These are phyloP conservation scores for Penicillium italicum DNA, from an alignment of 2,329 filamentous ascomycete species.

Conservation along the genomic window DNA sequence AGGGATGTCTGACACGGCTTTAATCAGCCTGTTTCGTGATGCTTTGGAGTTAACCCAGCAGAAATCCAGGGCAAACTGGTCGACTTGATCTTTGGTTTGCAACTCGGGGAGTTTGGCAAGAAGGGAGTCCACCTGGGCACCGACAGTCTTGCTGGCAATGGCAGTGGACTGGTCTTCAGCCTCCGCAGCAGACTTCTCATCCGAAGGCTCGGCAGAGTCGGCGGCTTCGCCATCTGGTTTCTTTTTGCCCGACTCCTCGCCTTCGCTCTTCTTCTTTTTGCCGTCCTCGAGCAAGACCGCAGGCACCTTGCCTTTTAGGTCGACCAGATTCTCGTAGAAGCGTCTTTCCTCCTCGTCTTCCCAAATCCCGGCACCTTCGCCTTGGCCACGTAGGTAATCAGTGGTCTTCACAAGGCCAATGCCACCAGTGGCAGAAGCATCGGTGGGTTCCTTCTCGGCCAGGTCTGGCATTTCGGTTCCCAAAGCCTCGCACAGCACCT, in stretches of 20 bases:
- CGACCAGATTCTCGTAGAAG: slow-evolving; percentile 95
- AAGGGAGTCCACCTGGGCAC: slow-evolving; percentile 90
- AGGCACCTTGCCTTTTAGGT: slow-evolving; percentile 92
- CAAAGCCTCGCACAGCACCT: slow-evolving; percentile 82
- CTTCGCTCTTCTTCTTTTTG: slow-evolving; percentile 86
- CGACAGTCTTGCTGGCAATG: slow-evolving; percentile 96
- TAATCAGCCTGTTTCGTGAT: slow-evolving; percentile 88
- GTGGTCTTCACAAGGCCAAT: slow-evolving; percentile 93
- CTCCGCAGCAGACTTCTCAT: slow-evolving; percentile 52
- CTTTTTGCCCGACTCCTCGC: slow-evolving; percentile 78
- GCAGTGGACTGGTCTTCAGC: slow-evolving; percentile 83
- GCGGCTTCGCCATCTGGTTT: slow-evolving; percentile 54
- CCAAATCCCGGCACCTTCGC: slow-evolving; percentile 92
- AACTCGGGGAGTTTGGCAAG: slow-evolving; percentile 85
- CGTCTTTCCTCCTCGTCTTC: slow-evolving; percentile 96
- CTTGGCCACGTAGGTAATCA: slow-evolving; percentile 85
- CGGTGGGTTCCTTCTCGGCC: slow-evolving; percentile 72
- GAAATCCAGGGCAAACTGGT: slow-evolving; percentile 91
- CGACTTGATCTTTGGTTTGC: slow-evolving; percentile 84
- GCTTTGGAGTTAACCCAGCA: slow-evolving; percentile 98
- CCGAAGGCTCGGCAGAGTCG: slow-evolving; percentile 38
- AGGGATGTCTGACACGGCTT: slow-evolving; percentile 88
- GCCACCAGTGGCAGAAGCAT: slow-evolving; percentile 64
- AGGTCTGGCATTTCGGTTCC: slow-evolving; percentile 91
- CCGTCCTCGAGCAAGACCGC: slow-evolving; percentile 88